Evolutionary conservation across 2,329 filamentous ascomycete genomes (phyloP).

Genomic region (Colletotrichum zoysiae): DNA sequence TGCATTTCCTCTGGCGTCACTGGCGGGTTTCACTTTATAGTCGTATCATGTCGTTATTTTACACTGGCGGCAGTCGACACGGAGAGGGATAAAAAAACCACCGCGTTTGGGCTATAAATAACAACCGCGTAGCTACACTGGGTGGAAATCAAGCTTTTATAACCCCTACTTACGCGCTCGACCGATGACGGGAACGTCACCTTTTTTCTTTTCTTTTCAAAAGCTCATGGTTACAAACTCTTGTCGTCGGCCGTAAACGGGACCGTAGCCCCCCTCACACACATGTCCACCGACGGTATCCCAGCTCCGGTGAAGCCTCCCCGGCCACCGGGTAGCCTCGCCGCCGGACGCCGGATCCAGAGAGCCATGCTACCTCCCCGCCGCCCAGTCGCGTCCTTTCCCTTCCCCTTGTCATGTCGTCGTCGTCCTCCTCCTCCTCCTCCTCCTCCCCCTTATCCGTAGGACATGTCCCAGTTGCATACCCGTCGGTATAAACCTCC

Average conservation of each 20-base stretch:
- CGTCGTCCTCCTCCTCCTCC: slow-evolving; percentile 46
- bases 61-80: too few species aligned
- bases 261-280: slow-evolving; percentile 40
- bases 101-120: too few species aligned
- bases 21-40: not conserved
- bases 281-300: slow-evolving; percentile 46
- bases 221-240: too few species aligned
- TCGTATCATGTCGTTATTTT: too few species aligned
- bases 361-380: slow-evolving; percentile 41
- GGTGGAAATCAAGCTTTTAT: too few species aligned
- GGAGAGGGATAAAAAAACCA: too few species aligned
- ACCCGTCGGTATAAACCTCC: slow-evolving; percentile 53
- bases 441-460: slow-evolving; percentile 71
- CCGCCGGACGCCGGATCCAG: slow-evolving; percentile 28
- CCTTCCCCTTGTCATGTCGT: too few species aligned
- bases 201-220: too few species aligned
- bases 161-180: too few species aligned
- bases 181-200: too few species aligned
- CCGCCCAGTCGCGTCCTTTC: slow-evolving; percentile 14
- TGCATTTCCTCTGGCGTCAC: not conserved
- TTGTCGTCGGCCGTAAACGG: not conserved
- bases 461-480: slow-evolving; percentile 79
- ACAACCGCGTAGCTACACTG: too few species aligned
- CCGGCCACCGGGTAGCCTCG: too few species aligned
- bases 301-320: not conserved